These are phyloP conservation scores for Coprinellus aureogranulatus DNA, from an alignment of 768 basidiomycete species.

Conservation along the genomic window DNA sequence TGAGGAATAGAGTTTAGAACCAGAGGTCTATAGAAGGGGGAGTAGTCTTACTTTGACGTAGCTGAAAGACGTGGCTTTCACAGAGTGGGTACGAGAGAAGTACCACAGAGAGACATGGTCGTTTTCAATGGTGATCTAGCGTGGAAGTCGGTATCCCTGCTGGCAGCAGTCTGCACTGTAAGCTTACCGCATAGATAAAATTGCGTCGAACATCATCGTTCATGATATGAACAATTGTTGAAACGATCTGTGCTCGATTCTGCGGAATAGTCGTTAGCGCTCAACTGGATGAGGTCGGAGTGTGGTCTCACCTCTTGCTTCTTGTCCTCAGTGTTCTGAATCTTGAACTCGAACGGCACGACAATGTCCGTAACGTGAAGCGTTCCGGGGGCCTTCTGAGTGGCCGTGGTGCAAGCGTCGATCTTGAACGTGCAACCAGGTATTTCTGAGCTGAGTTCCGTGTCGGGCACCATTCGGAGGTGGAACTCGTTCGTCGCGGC, in stretches of 20 bases:
- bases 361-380: conserved; percentile 4
- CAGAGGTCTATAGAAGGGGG: background rate
- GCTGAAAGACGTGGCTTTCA: conserved; percentile 5
- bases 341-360: conserved; percentile 16
- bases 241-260: conserved; percentile 9
- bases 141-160: too few relatives aligned
- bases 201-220: conserved; percentile 23
- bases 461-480: background rate
- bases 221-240: conserved; percentile 17
- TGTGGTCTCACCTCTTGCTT: background rate
- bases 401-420: conserved; percentile 16
- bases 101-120: conserved; percentile 7
- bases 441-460: conserved; percentile 6
- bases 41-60: conserved; percentile 1
- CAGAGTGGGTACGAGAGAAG: conserved; percentile 11
- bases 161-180: background rate
- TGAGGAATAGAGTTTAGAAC: background rate
- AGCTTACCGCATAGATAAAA: conserved; percentile 21
- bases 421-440: conserved; percentile 10
- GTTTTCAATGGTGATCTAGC: conserved; percentile 11
- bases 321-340: background rate
- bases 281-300: too few relatives aligned
- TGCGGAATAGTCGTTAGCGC: conserved; percentile 3
- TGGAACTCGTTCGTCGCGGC: background rate
- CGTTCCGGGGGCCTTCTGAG: background rate